These are phyloP conservation scores for Capsella bursapastoris DNA, from an alignment of 345 rosid species.

Conservation along the genomic window DNA sequence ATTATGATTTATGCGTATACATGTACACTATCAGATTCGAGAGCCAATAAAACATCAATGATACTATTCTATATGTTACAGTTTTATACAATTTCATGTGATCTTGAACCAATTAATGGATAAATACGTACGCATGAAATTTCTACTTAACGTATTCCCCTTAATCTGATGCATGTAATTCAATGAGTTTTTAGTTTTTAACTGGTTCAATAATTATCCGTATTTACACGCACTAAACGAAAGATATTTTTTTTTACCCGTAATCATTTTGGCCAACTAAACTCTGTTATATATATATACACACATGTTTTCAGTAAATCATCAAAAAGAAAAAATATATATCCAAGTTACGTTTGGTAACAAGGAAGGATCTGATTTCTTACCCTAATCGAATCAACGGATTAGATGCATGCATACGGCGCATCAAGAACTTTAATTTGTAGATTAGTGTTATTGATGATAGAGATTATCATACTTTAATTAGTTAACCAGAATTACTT, in stretches of 20 bases:
- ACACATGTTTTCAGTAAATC: background rate
- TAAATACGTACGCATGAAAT: background rate
- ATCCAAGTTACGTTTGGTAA: background rate
- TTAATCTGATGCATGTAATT: background rate
- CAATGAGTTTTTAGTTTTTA: background rate
- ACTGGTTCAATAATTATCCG: background rate
- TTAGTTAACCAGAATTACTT: slow-evolving; percentile 7
- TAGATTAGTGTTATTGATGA: slow-evolving; percentile 14
- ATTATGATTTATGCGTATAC: background rate
- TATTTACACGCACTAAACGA: background rate
- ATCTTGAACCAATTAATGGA: background rate
- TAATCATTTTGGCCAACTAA: background rate
- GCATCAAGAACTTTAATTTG: background rate
- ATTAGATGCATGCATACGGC: background rate
- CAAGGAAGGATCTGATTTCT: background rate
- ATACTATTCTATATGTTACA: background rate
- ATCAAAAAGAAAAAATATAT: background rate
- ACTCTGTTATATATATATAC: background rate
- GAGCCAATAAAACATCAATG: background rate
- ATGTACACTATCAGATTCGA: background rate
- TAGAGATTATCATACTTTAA: slow-evolving; percentile 10
- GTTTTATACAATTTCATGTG: background rate
- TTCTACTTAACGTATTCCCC: background rate
- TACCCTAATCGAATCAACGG: slow-evolving; percentile 16
- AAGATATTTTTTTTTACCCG: too few species aligned